A percentile compares a stretch with the other conserved stretches of the same genome.
Evolutionary conservation across 1,284 basidiomycete genomes (phyloP).

Genomic region (Erythrobasidium hasegawianum): DNA sequence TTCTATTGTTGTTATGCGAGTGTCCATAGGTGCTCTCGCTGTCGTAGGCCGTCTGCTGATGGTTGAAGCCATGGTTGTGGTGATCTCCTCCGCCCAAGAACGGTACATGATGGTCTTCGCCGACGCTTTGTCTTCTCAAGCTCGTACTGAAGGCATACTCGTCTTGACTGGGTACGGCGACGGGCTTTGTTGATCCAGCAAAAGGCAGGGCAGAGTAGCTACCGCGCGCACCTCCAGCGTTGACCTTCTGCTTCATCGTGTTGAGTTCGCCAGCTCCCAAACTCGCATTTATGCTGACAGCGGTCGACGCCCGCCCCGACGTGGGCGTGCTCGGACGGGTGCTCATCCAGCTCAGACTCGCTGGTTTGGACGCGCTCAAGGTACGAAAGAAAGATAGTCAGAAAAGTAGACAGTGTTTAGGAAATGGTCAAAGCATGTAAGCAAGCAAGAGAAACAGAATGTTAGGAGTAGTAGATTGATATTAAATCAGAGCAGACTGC

Average conservation of each 20-base stretch:
- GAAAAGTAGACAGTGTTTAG: no score
- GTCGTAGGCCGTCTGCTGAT: background rate
- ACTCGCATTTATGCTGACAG: background rate
- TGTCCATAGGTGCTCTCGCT: background rate
- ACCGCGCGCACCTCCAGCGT: slow-evolving; percentile 1
- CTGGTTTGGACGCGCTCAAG: background rate
- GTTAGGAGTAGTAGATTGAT: no score
- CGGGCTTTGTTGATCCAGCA: background rate
- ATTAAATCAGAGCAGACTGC: no score
- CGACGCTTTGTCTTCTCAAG: slow-evolving; percentile 28
- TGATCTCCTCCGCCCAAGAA: background rate
- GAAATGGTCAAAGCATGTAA: no score
- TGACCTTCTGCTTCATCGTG: background rate
- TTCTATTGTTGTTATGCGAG: background rate
- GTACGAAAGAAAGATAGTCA: background rate
- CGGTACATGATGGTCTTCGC: slow-evolving; percentile 11
- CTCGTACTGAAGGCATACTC: slow-evolving; percentile 35
- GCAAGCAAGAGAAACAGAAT: no score
- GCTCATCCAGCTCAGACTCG: background rate
- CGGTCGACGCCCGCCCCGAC: background rate
- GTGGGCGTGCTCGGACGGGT: slow-evolving; percentile 4
- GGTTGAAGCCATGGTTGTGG: background rate
- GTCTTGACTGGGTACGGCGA: slow-evolving; percentile 1
- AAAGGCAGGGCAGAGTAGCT: slow-evolving; percentile 2
- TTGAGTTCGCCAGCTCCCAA: background rate